phyloP scores from a whole-genome alignment of 768 basidiomycete species.

The Lentinula guzmanii region DNA sequence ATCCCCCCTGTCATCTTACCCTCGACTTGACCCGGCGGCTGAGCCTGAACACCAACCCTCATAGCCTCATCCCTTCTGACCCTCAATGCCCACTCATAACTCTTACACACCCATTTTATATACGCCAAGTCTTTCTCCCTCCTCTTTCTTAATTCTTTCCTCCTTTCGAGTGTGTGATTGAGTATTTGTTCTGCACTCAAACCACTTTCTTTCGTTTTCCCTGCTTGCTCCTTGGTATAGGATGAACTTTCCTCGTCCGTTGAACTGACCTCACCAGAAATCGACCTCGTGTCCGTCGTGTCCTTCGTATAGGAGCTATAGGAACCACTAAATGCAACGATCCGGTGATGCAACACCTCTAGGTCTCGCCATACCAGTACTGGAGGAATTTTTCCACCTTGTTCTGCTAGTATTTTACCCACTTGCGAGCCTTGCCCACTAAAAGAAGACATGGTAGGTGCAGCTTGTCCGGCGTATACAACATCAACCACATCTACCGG shows the following conservation, averaged over 20 bases:
- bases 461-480: no score
- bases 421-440: neutral
- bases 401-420: no score
- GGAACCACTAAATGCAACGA: constrained; percentile 30
- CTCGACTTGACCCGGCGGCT: no score
- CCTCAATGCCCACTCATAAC: constrained; percentile 66
- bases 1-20: no score
- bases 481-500: constrained; percentile 53
- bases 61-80: constrained; percentile 49
- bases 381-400: constrained; percentile 64
- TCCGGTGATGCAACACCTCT: constrained; percentile 70
- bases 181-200: neutral
- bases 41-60: constrained; percentile 20
- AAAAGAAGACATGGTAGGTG: neutral
- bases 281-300: no score
- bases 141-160: constrained; percentile 16
- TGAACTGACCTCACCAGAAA: neutral
- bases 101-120: constrained; percentile 66
- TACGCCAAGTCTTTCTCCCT: constrained; percentile 50
- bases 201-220: no score
- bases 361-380: constrained; percentile 71
- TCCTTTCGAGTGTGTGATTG: neutral
- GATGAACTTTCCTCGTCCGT: no score
- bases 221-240: no score
- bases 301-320: no score